Percentiles rank a stretch among this genome's conserved stretches.
These are phyloP conservation scores for Sambucus nigra DNA, from an alignment of 129 eudicot genomes.

Conservation along the genomic window DNA sequence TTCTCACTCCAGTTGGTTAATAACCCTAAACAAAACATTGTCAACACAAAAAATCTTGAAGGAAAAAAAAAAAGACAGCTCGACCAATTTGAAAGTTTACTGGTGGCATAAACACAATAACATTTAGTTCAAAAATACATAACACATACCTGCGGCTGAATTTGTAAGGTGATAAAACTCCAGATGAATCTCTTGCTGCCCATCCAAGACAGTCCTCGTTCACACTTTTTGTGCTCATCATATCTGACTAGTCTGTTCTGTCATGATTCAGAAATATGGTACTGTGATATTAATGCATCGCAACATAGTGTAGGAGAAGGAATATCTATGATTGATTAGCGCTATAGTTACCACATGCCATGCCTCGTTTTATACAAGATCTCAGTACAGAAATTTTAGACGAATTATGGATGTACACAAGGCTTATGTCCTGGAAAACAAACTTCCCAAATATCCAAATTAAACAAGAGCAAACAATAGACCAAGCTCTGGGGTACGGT, in stretches of 20 bases:
- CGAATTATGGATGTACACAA: too few species aligned
- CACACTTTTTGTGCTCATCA: slow-evolving; percentile 36
- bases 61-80: neutral
- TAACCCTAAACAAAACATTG: neutral
- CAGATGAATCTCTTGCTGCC: slow-evolving; percentile 91
- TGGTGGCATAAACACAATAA: too few species aligned
- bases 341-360: neutral
- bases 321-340: neutral
- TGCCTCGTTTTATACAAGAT: too few species aligned
- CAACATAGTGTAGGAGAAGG: neutral
- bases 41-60: too few species aligned
- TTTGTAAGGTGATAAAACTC: slow-evolving; percentile 68
- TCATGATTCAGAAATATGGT: neutral
- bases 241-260: slow-evolving; percentile 16
- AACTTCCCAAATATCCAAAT: neutral
- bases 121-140: neutral
- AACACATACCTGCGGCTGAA: slow-evolving; percentile 62
- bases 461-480: neutral
- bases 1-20: neutral
- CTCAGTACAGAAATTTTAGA: too few species aligned
- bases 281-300: neutral
- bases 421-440: neutral
- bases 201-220: slow-evolving; percentile 63
- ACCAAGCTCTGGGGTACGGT: too few species aligned
- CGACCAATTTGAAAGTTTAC: neutral